phyloP scores from a whole-genome alignment of 2,329 filamentous ascomycete species.

The Colletotrichum sp. region DNA sequence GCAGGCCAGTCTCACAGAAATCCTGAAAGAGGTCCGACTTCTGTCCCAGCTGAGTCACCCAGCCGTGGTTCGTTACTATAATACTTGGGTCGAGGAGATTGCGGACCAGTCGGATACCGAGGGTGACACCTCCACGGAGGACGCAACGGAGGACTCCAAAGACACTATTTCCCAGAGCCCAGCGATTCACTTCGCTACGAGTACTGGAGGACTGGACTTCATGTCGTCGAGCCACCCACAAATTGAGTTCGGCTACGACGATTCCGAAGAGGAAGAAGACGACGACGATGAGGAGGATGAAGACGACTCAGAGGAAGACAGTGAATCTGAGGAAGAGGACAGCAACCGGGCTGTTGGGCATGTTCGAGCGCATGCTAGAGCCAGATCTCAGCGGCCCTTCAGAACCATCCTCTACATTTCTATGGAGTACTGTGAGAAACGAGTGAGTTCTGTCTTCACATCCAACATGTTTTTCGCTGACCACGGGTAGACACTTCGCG shows the following conservation, averaged over 20 bases:
- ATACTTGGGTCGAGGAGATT: constrained; percentile 88
- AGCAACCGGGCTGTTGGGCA: constrained; percentile 24
- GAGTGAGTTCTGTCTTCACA: constrained; percentile 51
- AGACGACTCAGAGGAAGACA: constrained; percentile 49
- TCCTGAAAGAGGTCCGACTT: constrained; percentile 83
- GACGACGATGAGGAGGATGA: constrained; percentile 40
- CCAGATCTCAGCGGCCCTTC: constrained; percentile 53
- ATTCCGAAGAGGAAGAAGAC: constrained; percentile 42
- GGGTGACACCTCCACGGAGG: constrained; percentile 59
- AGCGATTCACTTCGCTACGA: constrained; percentile 68
- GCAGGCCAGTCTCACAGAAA: constrained; percentile 78
- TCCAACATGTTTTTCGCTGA: constrained; percentile 2
- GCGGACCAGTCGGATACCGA: constrained; percentile 59
- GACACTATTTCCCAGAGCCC: constrained; percentile 46
- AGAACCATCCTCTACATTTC: constrained; percentile 91
- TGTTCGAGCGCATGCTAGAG: constrained; percentile 13
- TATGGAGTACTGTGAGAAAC: constrained; percentile 98
- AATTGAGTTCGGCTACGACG: constrained; percentile 78
- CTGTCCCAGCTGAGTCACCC: constrained; percentile 94
- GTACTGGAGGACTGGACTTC: constrained; percentile 86
- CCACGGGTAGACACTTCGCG: constrained; percentile 72
- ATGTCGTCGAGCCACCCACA: constrained; percentile 85
- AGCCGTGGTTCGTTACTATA: constrained; percentile 86
- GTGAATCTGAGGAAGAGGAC: constrained; percentile 39
- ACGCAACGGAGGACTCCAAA: constrained; percentile 39